Conservation (phyloP, 2,329 filamentous ascomycete genomes). For the Calonectria pteridis region DNA sequence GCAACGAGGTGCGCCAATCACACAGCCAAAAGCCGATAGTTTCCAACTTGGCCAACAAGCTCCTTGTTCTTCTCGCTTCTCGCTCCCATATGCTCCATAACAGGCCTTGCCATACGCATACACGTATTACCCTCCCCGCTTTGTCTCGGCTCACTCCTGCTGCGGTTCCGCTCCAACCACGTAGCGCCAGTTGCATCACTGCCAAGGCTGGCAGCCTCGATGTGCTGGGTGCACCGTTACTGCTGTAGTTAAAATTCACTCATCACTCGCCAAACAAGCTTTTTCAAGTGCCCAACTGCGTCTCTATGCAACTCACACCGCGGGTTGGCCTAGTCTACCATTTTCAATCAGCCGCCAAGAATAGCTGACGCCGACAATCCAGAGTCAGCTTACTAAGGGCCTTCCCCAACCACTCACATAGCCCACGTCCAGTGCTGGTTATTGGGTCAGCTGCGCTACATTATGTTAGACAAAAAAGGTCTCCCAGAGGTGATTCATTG, state of each 20-base stretch:
- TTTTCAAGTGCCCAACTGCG: background rate
- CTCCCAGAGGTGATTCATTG: background rate
- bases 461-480: background rate
- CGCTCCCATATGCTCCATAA: background rate
- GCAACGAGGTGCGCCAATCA: background rate
- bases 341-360: background rate
- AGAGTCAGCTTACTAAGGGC: background rate
- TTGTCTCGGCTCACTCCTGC: background rate
- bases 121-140: conserved; percentile 9
- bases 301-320: background rate
- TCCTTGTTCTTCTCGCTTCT: background rate
- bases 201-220: background rate
- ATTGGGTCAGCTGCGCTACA: background rate
- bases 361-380: background rate
- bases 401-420: background rate
- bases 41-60: background rate
- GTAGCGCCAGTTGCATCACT: conserved; percentile 7
- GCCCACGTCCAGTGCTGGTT: background rate
- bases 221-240: background rate
- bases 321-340: background rate
- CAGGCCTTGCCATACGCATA: background rate
- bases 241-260: conserved; percentile 3
- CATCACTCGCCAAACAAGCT: conserved; percentile 7
- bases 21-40: background rate
- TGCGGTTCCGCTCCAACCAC: conserved; percentile 15